Evolutionary conservation across 2,329 filamentous ascomycete species (phyloP).

Genomic region (Alternaria longipes): DNA sequence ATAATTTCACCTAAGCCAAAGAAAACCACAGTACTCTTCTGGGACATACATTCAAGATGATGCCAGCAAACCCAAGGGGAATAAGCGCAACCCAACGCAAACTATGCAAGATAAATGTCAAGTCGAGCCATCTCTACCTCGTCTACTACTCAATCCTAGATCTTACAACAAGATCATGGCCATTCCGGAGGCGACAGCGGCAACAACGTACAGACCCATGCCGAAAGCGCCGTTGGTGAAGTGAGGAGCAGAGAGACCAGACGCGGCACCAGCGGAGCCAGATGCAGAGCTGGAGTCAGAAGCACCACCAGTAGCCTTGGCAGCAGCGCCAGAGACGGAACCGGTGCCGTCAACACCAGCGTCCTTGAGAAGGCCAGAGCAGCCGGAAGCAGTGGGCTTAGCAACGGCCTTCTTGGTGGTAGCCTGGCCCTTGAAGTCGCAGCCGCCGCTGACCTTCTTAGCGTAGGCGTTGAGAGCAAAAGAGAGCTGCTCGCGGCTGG

Average conservation of each 20-base stretch:
- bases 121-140: neutral
- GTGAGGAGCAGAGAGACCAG: conserved; percentile 55
- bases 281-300: conserved; percentile 11
- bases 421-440: conserved; percentile 76
- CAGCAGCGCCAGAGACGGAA: conserved; percentile 57
- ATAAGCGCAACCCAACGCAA: conserved; percentile 22
- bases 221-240: conserved; percentile 58
- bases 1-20: conserved; percentile 7
- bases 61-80: conserved; percentile 12
- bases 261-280: conserved; percentile 48
- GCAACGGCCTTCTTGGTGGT: conserved; percentile 61
- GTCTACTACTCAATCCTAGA: neutral
- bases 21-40: conserved; percentile 8
- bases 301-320: conserved; percentile 19
- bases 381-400: conserved; percentile 60
- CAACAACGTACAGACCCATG: conserved; percentile 60
- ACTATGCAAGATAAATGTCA: conserved; percentile 16
- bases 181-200: conserved; percentile 61
- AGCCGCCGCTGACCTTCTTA: conserved; percentile 63
- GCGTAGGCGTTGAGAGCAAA: conserved; percentile 77
- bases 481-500: conserved; percentile 72
- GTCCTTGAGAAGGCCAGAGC: conserved; percentile 67
- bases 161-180: conserved; percentile 65
- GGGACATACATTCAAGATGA: neutral
- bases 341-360: conserved; percentile 71